These are phyloP conservation scores for Fusarium nisikadoi DNA, from an alignment of 2,329 filamentous ascomycete species.

Conservation along the genomic window DNA sequence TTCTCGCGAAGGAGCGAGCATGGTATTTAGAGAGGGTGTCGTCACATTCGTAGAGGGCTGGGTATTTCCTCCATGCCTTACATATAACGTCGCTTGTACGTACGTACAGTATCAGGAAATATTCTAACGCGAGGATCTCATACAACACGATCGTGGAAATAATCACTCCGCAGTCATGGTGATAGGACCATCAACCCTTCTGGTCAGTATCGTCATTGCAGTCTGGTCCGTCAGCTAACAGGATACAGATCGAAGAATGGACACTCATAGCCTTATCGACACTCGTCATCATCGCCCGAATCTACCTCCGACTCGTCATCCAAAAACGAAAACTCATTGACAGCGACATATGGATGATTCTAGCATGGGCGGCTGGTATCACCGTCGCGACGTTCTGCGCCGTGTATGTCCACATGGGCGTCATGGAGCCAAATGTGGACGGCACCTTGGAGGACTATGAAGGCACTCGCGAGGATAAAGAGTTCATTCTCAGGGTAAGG, in stretches of 20 bases:
- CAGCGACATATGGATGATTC: conserved; percentile 24
- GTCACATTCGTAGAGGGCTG: background rate
- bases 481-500: background rate
- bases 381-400: background rate
- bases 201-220: background rate
- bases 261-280: conserved; percentile 21
- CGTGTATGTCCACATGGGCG: conserved; percentile 4
- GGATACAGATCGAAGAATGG: conserved; percentile 15
- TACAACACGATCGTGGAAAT: background rate
- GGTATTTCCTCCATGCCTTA: background rate
- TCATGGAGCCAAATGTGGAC: conserved; percentile 5
- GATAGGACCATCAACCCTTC: conserved; percentile 5
- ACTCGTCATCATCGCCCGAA: conserved; percentile 18
- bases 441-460: background rate
- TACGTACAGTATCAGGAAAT: background rate
- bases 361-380: conserved; percentile 13
- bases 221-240: background rate
- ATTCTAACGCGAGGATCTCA: background rate
- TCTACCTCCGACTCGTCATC: conserved; percentile 26
- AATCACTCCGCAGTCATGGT: background rate
- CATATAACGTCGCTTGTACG: background rate
- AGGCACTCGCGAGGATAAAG: background rate
- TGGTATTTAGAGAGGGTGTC: background rate
- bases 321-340: conserved; percentile 16
- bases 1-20: background rate